Percentiles rank a stretch among this genome's conserved stretches.
These are phyloP conservation scores for Claviceps humidiphila DNA, from an alignment of 2,329 filamentous ascomycete genomes.

Conservation along the genomic window DNA sequence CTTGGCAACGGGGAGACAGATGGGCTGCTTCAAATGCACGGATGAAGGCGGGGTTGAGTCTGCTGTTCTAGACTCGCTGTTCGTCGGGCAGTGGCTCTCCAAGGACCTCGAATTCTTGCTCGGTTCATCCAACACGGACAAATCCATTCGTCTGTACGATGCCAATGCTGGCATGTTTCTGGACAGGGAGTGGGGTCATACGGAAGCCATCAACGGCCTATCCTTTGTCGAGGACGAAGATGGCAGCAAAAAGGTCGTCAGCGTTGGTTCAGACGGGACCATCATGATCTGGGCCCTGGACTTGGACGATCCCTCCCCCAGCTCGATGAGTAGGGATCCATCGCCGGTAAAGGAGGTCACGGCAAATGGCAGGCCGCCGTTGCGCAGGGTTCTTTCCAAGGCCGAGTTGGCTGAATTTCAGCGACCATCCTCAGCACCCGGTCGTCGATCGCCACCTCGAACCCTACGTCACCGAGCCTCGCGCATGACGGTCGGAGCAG, in stretches of 20 bases:
- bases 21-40: conserved; percentile 66
- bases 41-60: conserved; percentile 72
- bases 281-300: conserved; percentile 67
- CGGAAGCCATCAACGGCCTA: conserved; percentile 81
- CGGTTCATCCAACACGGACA: conserved; percentile 88
- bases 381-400: conserved; percentile 76
- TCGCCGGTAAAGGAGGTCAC: conserved; percentile 43
- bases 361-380: conserved; percentile 51
- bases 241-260: conserved; percentile 48
- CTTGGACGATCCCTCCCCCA: conserved; percentile 29
- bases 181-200: conserved; percentile 88
- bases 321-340: conserved; percentile 34
- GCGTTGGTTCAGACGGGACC: conserved; percentile 66
- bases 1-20: conserved; percentile 52
- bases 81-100: conserved; percentile 43
- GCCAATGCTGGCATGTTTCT: conserved; percentile 62
- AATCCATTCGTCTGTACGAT: conserved; percentile 86
- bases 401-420: conserved; percentile 75
- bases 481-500: conserved; percentile 29
- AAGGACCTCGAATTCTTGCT: conserved; percentile 54
- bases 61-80: conserved; percentile 69
- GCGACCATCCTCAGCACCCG: conserved; percentile 31
- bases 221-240: conserved; percentile 52
- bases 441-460: conserved; percentile 42
- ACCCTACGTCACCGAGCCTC: conserved; percentile 42